Evolutionary conservation across 164 flowering plant species (phyloP).

Genomic region (Umbellularia californica): DNA sequence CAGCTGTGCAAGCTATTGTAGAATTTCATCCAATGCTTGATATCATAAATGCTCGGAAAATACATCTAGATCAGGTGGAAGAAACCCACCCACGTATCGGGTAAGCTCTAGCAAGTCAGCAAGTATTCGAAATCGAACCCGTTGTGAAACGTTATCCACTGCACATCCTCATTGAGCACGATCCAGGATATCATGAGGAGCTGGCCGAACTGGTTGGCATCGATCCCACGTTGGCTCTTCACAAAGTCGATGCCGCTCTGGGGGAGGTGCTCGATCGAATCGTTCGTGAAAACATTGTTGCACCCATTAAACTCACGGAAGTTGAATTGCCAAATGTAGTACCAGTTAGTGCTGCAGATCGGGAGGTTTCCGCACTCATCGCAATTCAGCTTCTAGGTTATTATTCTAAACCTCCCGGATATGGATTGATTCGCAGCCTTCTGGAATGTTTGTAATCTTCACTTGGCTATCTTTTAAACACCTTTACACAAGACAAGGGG

Average conservation of each 20-base stretch:
- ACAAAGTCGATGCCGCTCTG: slow-evolving; percentile 40
- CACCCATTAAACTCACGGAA: slow-evolving; percentile 38
- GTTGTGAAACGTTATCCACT: slow-evolving; percentile 38
- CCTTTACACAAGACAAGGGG: neutral
- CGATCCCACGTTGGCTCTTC: slow-evolving; percentile 26
- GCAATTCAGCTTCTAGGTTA: slow-evolving; percentile 38
- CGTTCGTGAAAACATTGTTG: slow-evolving; percentile 36
- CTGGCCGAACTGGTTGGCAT: slow-evolving; percentile 26
- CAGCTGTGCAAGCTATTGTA: slow-evolving; percentile 59
- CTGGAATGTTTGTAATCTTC: slow-evolving; percentile 26
- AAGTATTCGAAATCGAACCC: slow-evolving; percentile 45
- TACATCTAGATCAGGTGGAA: slow-evolving; percentile 36
- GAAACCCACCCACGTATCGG: slow-evolving; percentile 39
- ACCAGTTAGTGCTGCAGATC: slow-evolving; percentile 34
- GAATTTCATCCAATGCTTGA: slow-evolving; percentile 61
- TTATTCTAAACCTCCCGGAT: slow-evolving; percentile 47
- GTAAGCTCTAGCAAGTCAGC: slow-evolving; percentile 39
- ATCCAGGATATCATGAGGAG: slow-evolving; percentile 28
- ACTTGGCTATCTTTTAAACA: neutral
- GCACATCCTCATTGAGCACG: slow-evolving; percentile 29
- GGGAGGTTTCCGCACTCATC: slow-evolving; percentile 44
- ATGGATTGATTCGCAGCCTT: slow-evolving; percentile 34
- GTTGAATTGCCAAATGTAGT: slow-evolving; percentile 47
- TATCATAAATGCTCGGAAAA: slow-evolving; percentile 52
- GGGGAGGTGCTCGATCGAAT: slow-evolving; percentile 40